A percentile compares a stretch with the other conserved stretches of the same genome.
These are phyloP conservation scores for Lobosporangium transversale DNA, from an alignment of 192 early-diverging fungal species.

Conservation along the genomic window DNA sequence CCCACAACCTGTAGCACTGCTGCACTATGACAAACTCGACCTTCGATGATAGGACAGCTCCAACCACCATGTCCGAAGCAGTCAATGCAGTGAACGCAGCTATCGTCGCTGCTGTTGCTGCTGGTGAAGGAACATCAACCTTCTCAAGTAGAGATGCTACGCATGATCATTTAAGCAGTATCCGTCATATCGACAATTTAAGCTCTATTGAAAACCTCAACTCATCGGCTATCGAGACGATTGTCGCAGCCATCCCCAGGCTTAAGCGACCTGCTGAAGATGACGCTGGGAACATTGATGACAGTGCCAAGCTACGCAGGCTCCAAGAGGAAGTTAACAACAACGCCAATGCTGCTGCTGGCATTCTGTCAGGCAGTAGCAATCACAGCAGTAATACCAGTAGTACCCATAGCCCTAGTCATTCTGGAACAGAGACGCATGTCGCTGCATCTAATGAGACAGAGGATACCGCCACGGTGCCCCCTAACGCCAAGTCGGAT, in stretches of 20 bases:
- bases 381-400: constrained; percentile 6
- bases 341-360: constrained; percentile 42
- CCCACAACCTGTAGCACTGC: no score
- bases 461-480: background rate
- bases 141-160: constrained; percentile 10
- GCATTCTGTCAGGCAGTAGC: constrained; percentile 27
- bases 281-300: constrained; percentile 33
- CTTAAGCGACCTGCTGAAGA: constrained; percentile 37
- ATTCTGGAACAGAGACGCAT: constrained; percentile 13
- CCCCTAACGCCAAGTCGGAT: background rate
- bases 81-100: constrained; percentile 50
- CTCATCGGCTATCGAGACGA: constrained; percentile 23
- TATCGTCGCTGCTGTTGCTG: constrained; percentile 47
- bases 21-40: constrained; percentile 31
- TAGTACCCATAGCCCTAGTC: constrained; percentile 18
- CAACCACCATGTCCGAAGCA: constrained; percentile 43
- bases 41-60: constrained; percentile 17
- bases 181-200: no score
- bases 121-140: constrained; percentile 23
- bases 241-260: constrained; percentile 8
- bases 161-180: constrained; percentile 4
- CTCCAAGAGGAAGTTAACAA: constrained; percentile 51
- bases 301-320: constrained; percentile 48
- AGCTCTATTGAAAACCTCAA: constrained; percentile 14
- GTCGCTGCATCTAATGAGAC: background rate